phyloP scores from a whole-genome alignment of 78 protist genomes.

The Paulinella micropora region DNA sequence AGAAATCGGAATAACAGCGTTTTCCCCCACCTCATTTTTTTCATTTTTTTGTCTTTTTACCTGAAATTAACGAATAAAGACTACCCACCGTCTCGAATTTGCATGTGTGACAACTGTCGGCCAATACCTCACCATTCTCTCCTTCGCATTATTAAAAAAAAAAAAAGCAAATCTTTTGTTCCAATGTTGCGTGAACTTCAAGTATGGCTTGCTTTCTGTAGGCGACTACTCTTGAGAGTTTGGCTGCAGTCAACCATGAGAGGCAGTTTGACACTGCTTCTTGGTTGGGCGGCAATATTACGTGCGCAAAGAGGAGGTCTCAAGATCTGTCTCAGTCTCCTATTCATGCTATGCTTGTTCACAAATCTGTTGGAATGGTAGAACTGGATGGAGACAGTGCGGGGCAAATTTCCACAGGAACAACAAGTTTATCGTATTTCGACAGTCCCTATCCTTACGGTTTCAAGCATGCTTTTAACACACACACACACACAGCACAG shows the following conservation, averaged over 20 bases:
- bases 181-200: background rate
- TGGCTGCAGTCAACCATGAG: background rate
- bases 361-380: no score
- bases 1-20: no score
- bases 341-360: no score
- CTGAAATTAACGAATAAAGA: background rate
- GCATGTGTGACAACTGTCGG: background rate
- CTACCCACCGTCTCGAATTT: background rate
- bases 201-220: background rate
- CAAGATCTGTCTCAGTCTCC: no score
- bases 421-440: background rate
- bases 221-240: background rate
- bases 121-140: background rate
- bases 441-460: background rate
- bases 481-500: no score
- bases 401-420: no score
- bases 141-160: background rate
- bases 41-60: background rate
- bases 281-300: no score
- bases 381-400: no score
- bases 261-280: background rate
- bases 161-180: background rate
- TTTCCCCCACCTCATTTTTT: no score
- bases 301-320: no score
- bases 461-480: background rate